Percentiles rank a stretch among this genome's conserved stretches.
phyloP scores from a whole-genome alignment of 192 early-diverging fungal species.

The Chytriomyces sp. region DNA sequence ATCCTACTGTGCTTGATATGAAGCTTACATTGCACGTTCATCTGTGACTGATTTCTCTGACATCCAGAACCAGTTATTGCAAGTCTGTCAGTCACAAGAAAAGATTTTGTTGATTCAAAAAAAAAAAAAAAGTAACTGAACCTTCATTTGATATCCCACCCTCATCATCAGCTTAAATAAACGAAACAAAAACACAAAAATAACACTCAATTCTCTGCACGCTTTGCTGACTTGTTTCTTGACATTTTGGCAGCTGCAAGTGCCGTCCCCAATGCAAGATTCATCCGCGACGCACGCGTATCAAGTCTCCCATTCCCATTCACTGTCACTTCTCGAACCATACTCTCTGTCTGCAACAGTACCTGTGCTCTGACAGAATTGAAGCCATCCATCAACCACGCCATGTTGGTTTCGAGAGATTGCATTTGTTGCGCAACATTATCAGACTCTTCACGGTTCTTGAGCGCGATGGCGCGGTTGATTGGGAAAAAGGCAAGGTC shows the following conservation, averaged over 20 bases:
- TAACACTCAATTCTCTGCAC: no score
- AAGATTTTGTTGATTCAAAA: no score
- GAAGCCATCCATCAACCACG: background rate
- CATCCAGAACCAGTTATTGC: no score
- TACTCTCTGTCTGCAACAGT: background rate
- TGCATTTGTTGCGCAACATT: slow-evolving; percentile 9
- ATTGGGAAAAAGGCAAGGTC: slow-evolving; percentile 46
- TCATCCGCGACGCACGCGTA: background rate
- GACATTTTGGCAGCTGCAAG: background rate
- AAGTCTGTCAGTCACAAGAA: no score
- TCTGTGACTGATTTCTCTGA: no score
- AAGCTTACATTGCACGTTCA: no score
- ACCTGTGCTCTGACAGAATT: slow-evolving; percentile 5
- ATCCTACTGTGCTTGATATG: no score
- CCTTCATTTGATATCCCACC: no score
- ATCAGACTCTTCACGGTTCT: slow-evolving; percentile 33
- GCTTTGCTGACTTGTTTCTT: background rate
- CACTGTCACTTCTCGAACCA: background rate
- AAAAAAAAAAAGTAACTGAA: no score
- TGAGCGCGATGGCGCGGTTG: slow-evolving; percentile 43
- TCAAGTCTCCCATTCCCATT: background rate
- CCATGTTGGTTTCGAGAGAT: background rate
- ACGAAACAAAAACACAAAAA: no score
- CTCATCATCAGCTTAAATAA: no score
- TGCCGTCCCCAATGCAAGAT: background rate